Base-by-base conservation (phyloP, 202 grass and related monocot species). In the Carex arenaria region DNA sequence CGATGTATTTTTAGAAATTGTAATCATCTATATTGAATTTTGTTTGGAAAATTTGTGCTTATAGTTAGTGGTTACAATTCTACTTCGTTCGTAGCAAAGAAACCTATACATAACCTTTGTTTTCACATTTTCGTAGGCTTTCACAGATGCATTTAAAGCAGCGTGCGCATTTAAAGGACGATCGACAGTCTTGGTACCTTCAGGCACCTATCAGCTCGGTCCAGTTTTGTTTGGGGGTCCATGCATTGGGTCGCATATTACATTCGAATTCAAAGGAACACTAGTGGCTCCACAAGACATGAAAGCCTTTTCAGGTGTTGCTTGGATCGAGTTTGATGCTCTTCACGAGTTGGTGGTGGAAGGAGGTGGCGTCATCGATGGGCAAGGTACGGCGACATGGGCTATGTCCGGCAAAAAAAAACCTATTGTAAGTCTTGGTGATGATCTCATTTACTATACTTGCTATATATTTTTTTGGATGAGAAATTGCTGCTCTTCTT, bases 261-360 rank as follows among this genome's bases (percentile, higher is more conserved):
- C 45, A n/a, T 66, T 89, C 22, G 73, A 89, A 42, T 83, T 89
- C 59, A 15, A 60, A 12, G 87, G 87, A 55, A 83, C 67, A 1
- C 20, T 89, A 14, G 72, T 82, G 67, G 87, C 87, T 81, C 61
- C 79, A 14, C 3, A 64, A 0, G 57, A 80, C 43, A 26, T 72
- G 1, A 60, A 38, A 11, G 7, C 30, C 79, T 76, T 85, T 32
- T 0, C 53, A 11, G 60, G 62, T 23, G 18, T 12, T 31, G 40
- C 30, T 20, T 89, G 87, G 87, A 72, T 89, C 30, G 83, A 85
- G 78, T 89, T 89, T 75, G 64, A 64, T 17, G 12, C 73, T 17
- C 51, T 89, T 8, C 28, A 89, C 15, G 68, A 85, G 60, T 34
- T 89, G n/a, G 78, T 68, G 12, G 57, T 85, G 47, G 14, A 79